Percentiles rank a stretch among this genome's conserved stretches.
phyloP scores from a whole-genome alignment of 108 stramenopile species.

The Aurantiochytrium sp. region DNA sequence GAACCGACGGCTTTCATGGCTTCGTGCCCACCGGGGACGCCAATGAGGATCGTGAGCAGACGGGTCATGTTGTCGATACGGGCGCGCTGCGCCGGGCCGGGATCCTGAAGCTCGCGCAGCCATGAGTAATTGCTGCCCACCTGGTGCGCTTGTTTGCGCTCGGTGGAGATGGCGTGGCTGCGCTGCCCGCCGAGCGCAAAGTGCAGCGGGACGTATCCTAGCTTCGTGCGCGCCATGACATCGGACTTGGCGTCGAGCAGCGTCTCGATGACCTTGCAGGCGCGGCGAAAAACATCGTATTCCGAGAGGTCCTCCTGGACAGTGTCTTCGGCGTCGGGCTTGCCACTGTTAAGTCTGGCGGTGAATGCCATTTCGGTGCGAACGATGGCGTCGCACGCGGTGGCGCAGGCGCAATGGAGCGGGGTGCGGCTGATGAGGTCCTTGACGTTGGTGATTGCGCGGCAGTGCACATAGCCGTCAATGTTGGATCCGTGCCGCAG shows the following conservation, averaged over 20 bases:
- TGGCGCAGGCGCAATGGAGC: not conserved
- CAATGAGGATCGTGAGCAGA: not conserved
- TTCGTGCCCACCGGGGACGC: not conserved
- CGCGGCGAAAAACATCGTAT: not conserved
- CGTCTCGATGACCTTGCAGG: conserved; percentile 25
- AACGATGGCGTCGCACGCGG: not conserved
- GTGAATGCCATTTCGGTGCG: not conserved
- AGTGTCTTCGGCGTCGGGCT: not conserved
- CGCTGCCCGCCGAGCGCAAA: conserved; percentile 21
- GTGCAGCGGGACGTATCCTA: not conserved
- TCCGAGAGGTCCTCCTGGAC: not conserved
- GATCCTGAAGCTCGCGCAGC: not conserved
- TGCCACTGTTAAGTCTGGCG: not conserved
- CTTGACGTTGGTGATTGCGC: not conserved
- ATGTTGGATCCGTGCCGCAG: not conserved
- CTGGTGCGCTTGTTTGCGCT: not conserved
- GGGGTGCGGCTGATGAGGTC: not conserved
- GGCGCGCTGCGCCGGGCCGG: not conserved
- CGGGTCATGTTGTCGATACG: not conserved
- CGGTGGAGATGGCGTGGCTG: not conserved
- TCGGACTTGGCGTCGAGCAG: not conserved
- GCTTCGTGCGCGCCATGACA: not conserved
- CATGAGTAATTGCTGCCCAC: not conserved
- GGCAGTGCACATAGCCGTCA: not conserved
- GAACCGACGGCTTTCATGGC: not conserved